Base-by-base conservation (phyloP, 495 filamentous ascomycete species). In the Aspergillus sclerotioniger region DNA sequence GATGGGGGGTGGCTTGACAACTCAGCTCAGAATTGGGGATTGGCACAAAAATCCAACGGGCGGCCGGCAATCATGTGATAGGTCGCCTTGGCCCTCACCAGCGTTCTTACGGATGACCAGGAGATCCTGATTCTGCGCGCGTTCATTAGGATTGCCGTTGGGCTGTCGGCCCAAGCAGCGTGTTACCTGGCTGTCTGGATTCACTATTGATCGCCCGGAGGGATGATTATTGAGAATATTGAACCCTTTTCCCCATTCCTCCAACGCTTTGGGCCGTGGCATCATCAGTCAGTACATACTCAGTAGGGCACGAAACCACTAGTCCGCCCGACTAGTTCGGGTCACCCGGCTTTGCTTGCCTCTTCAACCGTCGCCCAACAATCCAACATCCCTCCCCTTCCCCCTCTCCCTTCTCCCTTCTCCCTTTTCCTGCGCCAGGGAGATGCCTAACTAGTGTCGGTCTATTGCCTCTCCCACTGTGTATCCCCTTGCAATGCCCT, bases 401-500 rank as follows among this genome's bases (percentile, higher is more conserved):
- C n/a, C n/a, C n/a, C n/a, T n/a, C n/a, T n/a, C n/a, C 33, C 13
- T 13, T 13, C 17, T 45, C 16, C 37, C 17, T 45, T 25, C 37
- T 57, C 17, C 21, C n/a, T 49, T 49, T 29, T 15, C 15, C 13
- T 49, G 46, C 46, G 20, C 21, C 46, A 49, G 46, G 45, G 46
- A 32, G 50, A 49, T 33, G 54, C 48, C 32, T 33, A 53, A 47
- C 59, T 72, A 79, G 60, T 78, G 75, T 51, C 65, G 70, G 31
- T 76, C 66, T 54, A 61, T 61, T 57, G 68, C 68, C 25, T 80
- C 82, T 17, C 89, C 90, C 55, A 94, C 86, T 0, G 77, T 84
- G 79, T 99, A 99, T 1, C 93, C 95, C 67, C 89, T 88, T 45
- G 94, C 94, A 53, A 96, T 85, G 10, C 95, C 95, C 62, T 86